Evolutionary conservation across 345 rosid genomes (phyloP).

Genomic region (Acer yangbiense): DNA sequence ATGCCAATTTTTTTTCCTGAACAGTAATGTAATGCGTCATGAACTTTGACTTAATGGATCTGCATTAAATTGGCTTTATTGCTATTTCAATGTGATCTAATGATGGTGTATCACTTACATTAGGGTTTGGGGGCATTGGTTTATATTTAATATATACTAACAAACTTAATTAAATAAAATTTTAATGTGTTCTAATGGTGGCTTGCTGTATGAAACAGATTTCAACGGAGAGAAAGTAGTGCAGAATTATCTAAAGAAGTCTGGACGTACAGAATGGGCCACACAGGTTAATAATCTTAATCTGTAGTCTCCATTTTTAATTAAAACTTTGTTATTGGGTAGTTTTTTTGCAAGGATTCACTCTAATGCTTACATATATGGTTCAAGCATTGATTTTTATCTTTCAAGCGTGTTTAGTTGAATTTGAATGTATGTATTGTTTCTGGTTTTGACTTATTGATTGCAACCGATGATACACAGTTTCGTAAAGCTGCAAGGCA

Average conservation of each 20-base stretch:
- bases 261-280: slow-evolving; percentile 90
- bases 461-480: slow-evolving; percentile 40
- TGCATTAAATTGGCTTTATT: background rate
- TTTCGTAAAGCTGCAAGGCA: slow-evolving; percentile 72
- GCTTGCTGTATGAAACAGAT: slow-evolving; percentile 57
- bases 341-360: background rate
- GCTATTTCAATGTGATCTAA: background rate
- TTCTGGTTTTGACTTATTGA: background rate
- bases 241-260: slow-evolving; percentile 80
- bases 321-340: background rate
- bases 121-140: background rate
- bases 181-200: slow-evolving; percentile 6
- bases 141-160: background rate
- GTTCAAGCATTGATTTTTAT: background rate
- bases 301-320: background rate
- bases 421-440: background rate
- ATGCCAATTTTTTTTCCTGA: background rate
- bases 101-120: background rate
- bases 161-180: background rate
- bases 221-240: slow-evolving; percentile 86
- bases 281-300: slow-evolving; percentile 53
- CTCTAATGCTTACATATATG: background rate
- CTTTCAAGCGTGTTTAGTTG: background rate
- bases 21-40: background rate
- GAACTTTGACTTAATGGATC: background rate